These are phyloP conservation scores for Thuidium tamariscinum DNA, from an alignment of 225 moss, liverwort and hornwort species.

Conservation along the genomic window DNA sequence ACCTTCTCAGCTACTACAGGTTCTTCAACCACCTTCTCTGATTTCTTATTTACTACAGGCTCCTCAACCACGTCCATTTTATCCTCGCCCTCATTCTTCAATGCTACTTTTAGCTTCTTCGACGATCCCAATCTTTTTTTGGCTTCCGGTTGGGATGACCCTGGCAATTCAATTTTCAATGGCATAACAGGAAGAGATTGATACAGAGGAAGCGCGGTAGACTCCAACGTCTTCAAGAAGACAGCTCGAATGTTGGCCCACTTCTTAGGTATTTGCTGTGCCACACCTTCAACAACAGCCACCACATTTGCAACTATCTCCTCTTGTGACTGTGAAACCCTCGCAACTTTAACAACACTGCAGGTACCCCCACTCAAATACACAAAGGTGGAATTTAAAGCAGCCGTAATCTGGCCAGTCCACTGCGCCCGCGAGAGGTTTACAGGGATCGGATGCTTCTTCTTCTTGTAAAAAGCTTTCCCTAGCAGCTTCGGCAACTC, in stretches of 20 bases:
- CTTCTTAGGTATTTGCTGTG: slow-evolving; percentile 45
- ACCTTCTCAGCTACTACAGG: background rate
- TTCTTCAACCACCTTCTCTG: slow-evolving; percentile 4
- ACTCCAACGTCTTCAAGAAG: slow-evolving; percentile 73
- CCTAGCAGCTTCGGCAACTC: slow-evolving; percentile 69
- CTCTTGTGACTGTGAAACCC: slow-evolving; percentile 56
- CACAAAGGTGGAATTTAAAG: slow-evolving; percentile 52
- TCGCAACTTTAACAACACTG: slow-evolving; percentile 71
- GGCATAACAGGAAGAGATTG: slow-evolving; percentile 51
- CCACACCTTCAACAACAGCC: slow-evolving; percentile 53
- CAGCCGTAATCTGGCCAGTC: slow-evolving; percentile 50
- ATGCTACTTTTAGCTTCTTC: background rate
- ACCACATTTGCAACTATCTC: slow-evolving; percentile 54
- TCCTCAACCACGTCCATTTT: slow-evolving; percentile 5
- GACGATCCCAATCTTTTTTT: background rate
- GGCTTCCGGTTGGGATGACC: background rate
- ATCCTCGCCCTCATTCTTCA: background rate
- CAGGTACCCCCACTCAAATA: slow-evolving; percentile 72
- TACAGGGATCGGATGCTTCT: slow-evolving; percentile 85
- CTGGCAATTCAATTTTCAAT: slow-evolving; percentile 39
- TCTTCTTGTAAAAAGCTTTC: slow-evolving; percentile 77
- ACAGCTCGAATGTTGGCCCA: slow-evolving; percentile 60
- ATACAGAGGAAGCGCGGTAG: slow-evolving; percentile 68
- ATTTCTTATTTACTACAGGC: background rate
- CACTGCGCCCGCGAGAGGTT: slow-evolving; percentile 43